These are phyloP conservation scores for Uromyces viciae-fabae DNA, from an alignment of 1,284 basidiomycete species.

Conservation along the genomic window DNA sequence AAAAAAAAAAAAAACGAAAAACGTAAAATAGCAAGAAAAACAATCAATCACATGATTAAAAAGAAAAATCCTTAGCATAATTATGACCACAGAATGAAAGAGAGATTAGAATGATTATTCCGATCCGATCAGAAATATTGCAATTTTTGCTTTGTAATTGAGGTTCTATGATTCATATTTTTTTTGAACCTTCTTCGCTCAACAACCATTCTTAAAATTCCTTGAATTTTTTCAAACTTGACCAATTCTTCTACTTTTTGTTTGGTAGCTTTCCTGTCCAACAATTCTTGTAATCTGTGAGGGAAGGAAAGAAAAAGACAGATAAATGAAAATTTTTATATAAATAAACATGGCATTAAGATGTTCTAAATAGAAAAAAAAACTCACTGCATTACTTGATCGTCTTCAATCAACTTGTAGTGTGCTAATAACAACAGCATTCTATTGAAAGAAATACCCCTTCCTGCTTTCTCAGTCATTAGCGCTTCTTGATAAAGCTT, in stretches of 20 bases:
- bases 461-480: constrained; percentile 62
- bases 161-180: too few relatives aligned
- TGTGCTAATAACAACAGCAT: constrained; percentile 87
- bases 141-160: too few relatives aligned
- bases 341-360: too few relatives aligned
- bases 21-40: too few relatives aligned
- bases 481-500: constrained; percentile 76
- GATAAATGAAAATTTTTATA: not conserved
- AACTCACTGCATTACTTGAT: constrained; percentile 44
- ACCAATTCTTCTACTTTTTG: constrained; percentile 75
- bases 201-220: constrained; percentile 70
- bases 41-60: too few relatives aligned
- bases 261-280: constrained; percentile 70
- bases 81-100: too few relatives aligned
- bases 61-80: too few relatives aligned
- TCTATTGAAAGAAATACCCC: constrained; percentile 83
- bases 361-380: not conserved
- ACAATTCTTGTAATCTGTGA: constrained; percentile 79
- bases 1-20: too few relatives aligned
- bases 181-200: constrained; percentile 65
- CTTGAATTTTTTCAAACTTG: constrained; percentile 75
- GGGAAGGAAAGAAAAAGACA: not conserved
- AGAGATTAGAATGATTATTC: too few relatives aligned
- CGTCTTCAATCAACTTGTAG: constrained; percentile 85
- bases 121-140: too few relatives aligned